These are phyloP conservation scores for Eimeria brunetti DNA, from an alignment of 169 alveolate genomes.

Conservation along the genomic window DNA sequence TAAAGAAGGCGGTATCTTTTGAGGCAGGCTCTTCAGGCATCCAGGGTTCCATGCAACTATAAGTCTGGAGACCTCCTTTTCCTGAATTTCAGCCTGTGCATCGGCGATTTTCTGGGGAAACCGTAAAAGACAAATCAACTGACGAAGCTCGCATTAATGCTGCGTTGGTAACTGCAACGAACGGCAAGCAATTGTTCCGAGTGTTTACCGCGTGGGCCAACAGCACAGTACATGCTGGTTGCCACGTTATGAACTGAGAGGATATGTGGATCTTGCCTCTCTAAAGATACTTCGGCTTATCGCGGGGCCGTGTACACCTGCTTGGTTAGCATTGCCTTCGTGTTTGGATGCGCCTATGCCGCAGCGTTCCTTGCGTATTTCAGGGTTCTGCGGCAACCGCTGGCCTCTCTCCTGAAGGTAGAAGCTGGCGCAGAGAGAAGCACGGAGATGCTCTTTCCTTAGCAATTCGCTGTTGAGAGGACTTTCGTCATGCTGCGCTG, in stretches of 20 bases:
- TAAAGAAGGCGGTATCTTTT: slow-evolving; percentile 25
- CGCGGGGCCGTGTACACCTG: slow-evolving; percentile 8
- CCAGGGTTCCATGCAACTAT: slow-evolving; percentile 45
- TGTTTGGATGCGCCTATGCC: not conserved
- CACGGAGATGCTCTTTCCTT: slow-evolving; percentile 37
- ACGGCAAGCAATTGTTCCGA: not conserved
- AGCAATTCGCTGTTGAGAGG: too few species aligned
- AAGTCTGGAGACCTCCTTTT: not conserved
- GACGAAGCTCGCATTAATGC: not conserved
- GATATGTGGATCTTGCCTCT: slow-evolving; percentile 48
- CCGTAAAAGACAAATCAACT: not conserved
- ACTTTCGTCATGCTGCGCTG: not conserved
- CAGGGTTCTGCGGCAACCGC: slow-evolving; percentile 47
- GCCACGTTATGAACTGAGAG: not conserved
- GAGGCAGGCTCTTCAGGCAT: slow-evolving; percentile 36
- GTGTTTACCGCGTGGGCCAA: not conserved
- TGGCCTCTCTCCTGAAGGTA: slow-evolving; percentile 56
- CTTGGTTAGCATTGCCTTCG: not conserved
- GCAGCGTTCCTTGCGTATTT: slow-evolving; percentile 25
- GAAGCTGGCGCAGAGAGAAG: slow-evolving; percentile 59
- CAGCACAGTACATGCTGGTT: not conserved
- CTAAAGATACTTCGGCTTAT: slow-evolving; percentile 33
- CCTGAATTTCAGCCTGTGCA: not conserved
- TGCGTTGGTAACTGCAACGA: not conserved
- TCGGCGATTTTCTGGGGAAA: slow-evolving; percentile 32